Evolutionary conservation across 108 stramenopile species (phyloP), one percentile per base, ranked within the genome.

Genomic region (Cyclotella cryptica): DNA sequence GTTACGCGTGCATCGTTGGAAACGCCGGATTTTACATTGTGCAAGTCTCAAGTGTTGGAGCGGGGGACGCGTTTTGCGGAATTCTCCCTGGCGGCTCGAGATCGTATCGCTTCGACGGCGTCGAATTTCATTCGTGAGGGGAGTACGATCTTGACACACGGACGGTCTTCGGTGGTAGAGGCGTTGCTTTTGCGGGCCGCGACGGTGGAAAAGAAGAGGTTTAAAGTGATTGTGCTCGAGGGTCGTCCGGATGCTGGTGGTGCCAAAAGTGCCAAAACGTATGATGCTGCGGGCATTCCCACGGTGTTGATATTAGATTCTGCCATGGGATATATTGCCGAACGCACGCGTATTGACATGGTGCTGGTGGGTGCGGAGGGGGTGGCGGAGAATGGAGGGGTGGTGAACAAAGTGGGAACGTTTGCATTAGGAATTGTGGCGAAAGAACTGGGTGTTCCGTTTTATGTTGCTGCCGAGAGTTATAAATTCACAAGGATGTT

Each of bases 401-500:
- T 97, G 68, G 92, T 98, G 61, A 98, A 98, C 83, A 97, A 98
- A 70, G 85, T 99, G 28, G 93, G 94, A 7, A 98, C 96, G 27
- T 93, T 89, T 80, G 87, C 92, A 10, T 74, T 97, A 59, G 98
- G 96, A 0, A 77, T 92, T 11, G 83, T 89, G 61, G 97, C 98
- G n/a, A 82, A 90, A 71, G 96, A 94, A 30, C 74, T 89, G 66
- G 88, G 91, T n/a, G 96, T 96, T 52, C 98, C 98, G 7, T 93
- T 99, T 62, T 99, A 99, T 77, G 98, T 98, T 17, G 98, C 98
- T 1, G 97, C 96, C 11, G 98, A 99, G 85, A 93, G 90, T 68
- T 99, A 97, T 81, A 99, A 99, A 70, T 99, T 99, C 85, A 96
- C 98, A 9, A 90, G 98, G 24, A 64, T 98, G 64, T 99, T 93